phyloP scores from a whole-genome alignment of 1,284 basidiomycete genomes.

The Laetiporus sulphureus region DNA sequence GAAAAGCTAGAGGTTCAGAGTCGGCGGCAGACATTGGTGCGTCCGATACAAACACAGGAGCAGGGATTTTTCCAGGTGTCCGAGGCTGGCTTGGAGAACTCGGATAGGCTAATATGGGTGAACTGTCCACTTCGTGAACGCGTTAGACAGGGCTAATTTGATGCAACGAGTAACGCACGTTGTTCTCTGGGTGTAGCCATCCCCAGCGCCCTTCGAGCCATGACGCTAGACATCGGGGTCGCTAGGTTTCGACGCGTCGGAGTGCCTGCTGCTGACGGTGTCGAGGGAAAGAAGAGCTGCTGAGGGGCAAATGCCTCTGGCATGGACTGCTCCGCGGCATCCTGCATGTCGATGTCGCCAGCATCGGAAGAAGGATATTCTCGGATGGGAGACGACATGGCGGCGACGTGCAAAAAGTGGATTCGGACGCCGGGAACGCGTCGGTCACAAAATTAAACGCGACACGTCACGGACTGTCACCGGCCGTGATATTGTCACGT shows the following conservation, averaged over 20 bases:
- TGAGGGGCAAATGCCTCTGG: slow-evolving; percentile 36
- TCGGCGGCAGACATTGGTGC: slow-evolving; percentile 31
- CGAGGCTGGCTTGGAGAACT: slow-evolving; percentile 47
- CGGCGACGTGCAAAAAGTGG: too few relatives aligned
- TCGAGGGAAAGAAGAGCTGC: slow-evolving; percentile 56
- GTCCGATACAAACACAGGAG: slow-evolving; percentile 18
- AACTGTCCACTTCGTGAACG: slow-evolving; percentile 39
- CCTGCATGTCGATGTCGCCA: slow-evolving; percentile 53
- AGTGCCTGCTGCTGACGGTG: slow-evolving; percentile 51
- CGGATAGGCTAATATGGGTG: slow-evolving; percentile 69
- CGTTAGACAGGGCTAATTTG: slow-evolving; percentile 17
- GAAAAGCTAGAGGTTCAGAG: slow-evolving; percentile 60
- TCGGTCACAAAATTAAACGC: too few relatives aligned
- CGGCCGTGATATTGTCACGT: too few relatives aligned
- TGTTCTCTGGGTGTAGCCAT: slow-evolving; percentile 45
- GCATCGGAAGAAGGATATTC: slow-evolving; percentile 60
- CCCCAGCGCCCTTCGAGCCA: slow-evolving; percentile 58
- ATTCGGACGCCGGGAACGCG: too few relatives aligned
- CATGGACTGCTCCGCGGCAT: slow-evolving; percentile 36
- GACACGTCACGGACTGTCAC: too few relatives aligned
- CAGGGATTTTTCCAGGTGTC: slow-evolving; percentile 33
- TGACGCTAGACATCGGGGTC: slow-evolving; percentile 37
- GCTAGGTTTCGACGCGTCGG: slow-evolving; percentile 35
- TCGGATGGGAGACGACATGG: slow-evolving; percentile 44
- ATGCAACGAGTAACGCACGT: slow-evolving; percentile 52